phyloP scores from a whole-genome alignment of 371 early-diverging fungal species.

The Actinomucor elegans region DNA sequence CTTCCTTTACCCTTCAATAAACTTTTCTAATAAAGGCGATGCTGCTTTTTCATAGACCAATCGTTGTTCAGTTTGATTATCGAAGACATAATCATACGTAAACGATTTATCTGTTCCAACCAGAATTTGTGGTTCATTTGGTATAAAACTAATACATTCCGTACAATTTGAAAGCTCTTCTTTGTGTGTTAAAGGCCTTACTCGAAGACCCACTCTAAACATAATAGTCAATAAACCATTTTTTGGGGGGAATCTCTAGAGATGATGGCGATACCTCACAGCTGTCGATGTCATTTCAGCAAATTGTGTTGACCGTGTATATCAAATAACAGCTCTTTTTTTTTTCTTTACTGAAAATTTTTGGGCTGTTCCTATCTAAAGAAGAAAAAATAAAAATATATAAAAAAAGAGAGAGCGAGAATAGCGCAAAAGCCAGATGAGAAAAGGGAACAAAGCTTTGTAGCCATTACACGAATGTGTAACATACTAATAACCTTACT shows the following conservation, averaged over 20 bases:
- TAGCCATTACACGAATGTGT: too few species aligned
- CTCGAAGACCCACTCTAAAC: slow-evolving; percentile 74
- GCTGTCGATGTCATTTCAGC: slow-evolving; percentile 17
- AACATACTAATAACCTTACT: too few species aligned
- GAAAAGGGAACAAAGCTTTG: neutral
- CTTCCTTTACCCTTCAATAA: slow-evolving; percentile 78
- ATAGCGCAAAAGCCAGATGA: neutral
- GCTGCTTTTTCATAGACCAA: slow-evolving; percentile 70
- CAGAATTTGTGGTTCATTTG: slow-evolving; percentile 61
- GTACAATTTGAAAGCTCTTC: slow-evolving; percentile 65
- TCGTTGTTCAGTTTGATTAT: slow-evolving; percentile 61
- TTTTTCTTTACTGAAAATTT: neutral
- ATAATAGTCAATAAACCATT: neutral
- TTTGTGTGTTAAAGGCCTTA: slow-evolving; percentile 75
- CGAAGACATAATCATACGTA: slow-evolving; percentile 85
- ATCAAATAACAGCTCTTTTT: neutral
- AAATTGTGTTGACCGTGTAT: neutral
- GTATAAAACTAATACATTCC: slow-evolving; percentile 67
- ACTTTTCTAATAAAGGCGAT: slow-evolving; percentile 73
- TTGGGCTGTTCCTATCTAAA: neutral
- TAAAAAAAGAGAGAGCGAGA: neutral
- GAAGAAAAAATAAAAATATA: neutral
- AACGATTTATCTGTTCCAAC: slow-evolving; percentile 71
- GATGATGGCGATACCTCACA: slow-evolving; percentile 8
- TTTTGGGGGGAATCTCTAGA: neutral